Evolutionary conservation across 1,139 yeast genomes (phyloP).

Genomic region (Yamadazyma buinensis): DNA sequence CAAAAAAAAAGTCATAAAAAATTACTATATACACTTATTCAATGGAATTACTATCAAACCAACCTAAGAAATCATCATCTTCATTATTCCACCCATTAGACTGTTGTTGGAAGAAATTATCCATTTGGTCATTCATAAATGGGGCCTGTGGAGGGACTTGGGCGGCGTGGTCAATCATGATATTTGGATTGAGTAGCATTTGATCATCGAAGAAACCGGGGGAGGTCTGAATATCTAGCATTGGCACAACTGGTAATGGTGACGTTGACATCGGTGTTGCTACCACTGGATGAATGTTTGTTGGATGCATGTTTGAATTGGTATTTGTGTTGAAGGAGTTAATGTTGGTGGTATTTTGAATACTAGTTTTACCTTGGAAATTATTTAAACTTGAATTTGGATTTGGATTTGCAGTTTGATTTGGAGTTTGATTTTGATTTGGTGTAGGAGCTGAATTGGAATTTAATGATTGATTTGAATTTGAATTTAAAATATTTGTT

Average conservation of each 20-base stretch:
- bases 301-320: no score
- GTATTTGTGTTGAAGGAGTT: no score
- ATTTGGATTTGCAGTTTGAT: no score
- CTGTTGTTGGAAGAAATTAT: constrained; percentile 70
- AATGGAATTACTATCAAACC: constrained; percentile 71
- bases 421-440: no score
- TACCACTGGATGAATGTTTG: no score
- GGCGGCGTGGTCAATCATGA: constrained; percentile 7
- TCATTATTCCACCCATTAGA: constrained; percentile 74
- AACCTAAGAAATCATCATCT: constrained; percentile 87
- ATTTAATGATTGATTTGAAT: neutral
- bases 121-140: constrained; percentile 36
- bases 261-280: no score
- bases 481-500: no score
- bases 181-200: constrained; percentile 11
- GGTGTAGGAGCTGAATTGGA: constrained; percentile 1
- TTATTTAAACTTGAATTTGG: no score
- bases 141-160: constrained; percentile 7
- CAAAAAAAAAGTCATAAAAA: no score
- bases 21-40: neutral
- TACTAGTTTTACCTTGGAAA: no score
- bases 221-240: neutral
- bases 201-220: constrained; percentile 11
- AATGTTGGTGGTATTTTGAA: no score
- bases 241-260: no score